These are phyloP conservation scores for Aureobasidium subglaciale DNA, from an alignment of 2,329 filamentous ascomycete species.

Conservation along the genomic window DNA sequence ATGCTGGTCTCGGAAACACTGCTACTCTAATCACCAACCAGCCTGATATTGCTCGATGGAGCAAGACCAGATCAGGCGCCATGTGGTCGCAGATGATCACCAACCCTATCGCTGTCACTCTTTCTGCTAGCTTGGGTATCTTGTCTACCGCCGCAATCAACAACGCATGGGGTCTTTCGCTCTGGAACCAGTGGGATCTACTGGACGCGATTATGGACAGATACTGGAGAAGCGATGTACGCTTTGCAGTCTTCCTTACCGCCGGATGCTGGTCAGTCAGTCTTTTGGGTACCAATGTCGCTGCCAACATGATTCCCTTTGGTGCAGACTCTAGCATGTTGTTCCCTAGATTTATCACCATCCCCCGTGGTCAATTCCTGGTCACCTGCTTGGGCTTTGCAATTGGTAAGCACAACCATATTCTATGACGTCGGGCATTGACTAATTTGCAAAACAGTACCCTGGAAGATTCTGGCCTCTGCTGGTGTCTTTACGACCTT, in stretches of 20 bases:
- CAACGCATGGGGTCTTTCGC: slow-evolving; percentile 32
- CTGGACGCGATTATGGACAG: slow-evolving; percentile 28
- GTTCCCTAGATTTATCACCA: slow-evolving; percentile 46
- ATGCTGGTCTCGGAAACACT: slow-evolving; percentile 42
- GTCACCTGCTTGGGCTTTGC: slow-evolving; percentile 41
- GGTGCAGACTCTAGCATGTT: slow-evolving; percentile 30
- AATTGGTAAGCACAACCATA: slow-evolving; percentile 36
- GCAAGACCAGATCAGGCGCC: slow-evolving; percentile 31
- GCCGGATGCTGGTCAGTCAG: slow-evolving; percentile 32
- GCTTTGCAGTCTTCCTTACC: slow-evolving; percentile 34
- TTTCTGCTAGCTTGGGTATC: slow-evolving; percentile 39
- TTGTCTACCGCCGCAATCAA: slow-evolving; percentile 39
- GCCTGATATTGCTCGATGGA: slow-evolving; percentile 40
- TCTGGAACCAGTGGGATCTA: slow-evolving; percentile 31
- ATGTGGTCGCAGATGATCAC: slow-evolving; percentile 38
- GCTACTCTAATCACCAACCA: slow-evolving; percentile 45
- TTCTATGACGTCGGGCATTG: no score
- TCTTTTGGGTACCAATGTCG: slow-evolving; percentile 34
- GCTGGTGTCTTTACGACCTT: slow-evolving; percentile 54
- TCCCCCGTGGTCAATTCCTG: slow-evolving; percentile 29
- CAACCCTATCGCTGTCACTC: slow-evolving; percentile 36
- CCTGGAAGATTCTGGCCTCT: slow-evolving; percentile 58
- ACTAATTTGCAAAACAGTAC: no score
- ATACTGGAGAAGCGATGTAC: slow-evolving; percentile 28
- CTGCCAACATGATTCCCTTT: slow-evolving; percentile 28